Evolutionary conservation across 116 monocot genomes (phyloP).

Genomic region (Thalassia testudinum): DNA sequence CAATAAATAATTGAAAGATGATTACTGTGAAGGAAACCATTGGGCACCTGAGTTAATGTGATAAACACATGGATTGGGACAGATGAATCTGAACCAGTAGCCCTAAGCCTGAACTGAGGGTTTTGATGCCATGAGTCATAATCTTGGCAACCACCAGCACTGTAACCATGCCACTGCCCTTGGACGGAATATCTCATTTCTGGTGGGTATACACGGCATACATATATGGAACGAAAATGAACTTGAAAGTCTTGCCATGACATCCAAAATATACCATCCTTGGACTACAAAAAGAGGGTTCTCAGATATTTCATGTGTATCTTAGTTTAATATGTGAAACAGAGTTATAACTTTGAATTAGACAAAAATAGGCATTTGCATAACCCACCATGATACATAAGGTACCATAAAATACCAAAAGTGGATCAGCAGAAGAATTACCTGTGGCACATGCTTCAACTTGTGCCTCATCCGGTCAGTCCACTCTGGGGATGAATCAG

Average conservation of each 20-base stretch:
- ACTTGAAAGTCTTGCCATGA: conserved; percentile 99
- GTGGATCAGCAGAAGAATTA: not conserved
- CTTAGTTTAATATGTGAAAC: too few relatives aligned
- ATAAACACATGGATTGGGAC: conserved; percentile 91
- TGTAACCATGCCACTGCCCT: conserved; percentile 96
- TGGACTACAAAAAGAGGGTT: conserved; percentile 51
- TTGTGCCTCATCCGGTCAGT: conserved; percentile 97
- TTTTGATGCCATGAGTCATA: conserved; percentile 99
- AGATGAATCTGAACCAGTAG: conserved; percentile 53
- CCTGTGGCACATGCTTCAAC: conserved; percentile 89
- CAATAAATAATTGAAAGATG: not conserved
- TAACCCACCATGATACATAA: not conserved
- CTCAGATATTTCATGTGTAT: too few relatives aligned
- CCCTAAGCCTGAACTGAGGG: conserved; percentile 81
- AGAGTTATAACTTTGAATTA: not conserved
- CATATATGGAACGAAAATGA: conserved; percentile 95
- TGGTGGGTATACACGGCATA: conserved; percentile 94
- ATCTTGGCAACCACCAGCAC: conserved; percentile 97
- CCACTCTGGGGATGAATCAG: conserved; percentile 94
- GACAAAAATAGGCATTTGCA: not conserved
- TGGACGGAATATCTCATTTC: conserved; percentile 94
- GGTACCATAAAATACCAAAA: not conserved
- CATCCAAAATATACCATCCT: conserved; percentile 99
- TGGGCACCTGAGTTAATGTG: conserved; percentile 83
- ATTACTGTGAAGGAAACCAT: not conserved